phyloP scores from a whole-genome alignment of 2,329 filamentous ascomycete species.

The Pseudogymnoascus sp. region DNA sequence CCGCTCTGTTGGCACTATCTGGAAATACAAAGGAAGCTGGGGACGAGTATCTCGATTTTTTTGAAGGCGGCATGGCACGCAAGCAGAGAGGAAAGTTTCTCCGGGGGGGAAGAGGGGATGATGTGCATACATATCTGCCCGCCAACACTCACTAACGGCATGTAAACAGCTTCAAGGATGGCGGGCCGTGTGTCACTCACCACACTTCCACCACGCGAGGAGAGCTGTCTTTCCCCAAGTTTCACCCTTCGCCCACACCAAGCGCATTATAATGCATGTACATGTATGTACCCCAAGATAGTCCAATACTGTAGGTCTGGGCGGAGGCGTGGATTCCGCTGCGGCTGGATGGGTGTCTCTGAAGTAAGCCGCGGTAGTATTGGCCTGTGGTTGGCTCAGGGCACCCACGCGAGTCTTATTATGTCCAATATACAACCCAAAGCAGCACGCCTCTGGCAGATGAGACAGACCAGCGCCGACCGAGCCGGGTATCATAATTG shows the following conservation, averaged over 20 bases:
- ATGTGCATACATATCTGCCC: neutral
- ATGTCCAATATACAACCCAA: neutral
- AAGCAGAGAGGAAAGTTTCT: neutral
- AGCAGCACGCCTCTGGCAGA: neutral
- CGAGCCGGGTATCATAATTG: neutral
- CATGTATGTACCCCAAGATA: constrained; percentile 2
- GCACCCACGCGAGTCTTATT: neutral
- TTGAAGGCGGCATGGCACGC: neutral
- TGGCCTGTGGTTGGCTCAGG: neutral
- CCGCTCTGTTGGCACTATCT: neutral
- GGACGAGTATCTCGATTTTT: neutral
- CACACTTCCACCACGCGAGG: neutral
- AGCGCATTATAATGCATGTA: constrained; percentile 3
- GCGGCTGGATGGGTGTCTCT: neutral
- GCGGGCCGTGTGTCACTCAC: constrained; percentile 5
- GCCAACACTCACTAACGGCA: neutral
- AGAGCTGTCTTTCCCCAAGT: neutral
- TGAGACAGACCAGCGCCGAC: neutral
- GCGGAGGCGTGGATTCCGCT: neutral
- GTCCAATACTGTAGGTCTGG: neutral
- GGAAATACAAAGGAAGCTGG: neutral
- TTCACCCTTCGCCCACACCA: neutral
- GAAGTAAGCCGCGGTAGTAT: neutral
- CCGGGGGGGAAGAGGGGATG: neutral
- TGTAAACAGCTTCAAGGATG: neutral